Conservation (phyloP, 129 eudicot genomes). For the Calendula officinalis region DNA sequence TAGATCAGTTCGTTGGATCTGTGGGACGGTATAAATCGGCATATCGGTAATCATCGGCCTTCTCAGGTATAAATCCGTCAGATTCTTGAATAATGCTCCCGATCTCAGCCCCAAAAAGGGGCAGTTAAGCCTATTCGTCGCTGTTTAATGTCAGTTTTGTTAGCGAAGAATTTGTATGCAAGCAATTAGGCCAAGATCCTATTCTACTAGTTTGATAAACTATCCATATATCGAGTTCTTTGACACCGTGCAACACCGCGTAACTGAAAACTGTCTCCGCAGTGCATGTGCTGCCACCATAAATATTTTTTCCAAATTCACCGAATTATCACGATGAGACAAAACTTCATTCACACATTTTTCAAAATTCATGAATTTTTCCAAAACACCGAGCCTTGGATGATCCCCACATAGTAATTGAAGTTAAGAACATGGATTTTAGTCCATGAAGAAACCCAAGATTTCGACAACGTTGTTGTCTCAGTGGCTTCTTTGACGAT, state of each 20-base stretch:
- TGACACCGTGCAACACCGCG: not conserved
- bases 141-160: too few species aligned
- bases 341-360: not conserved
- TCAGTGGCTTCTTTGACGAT: not conserved
- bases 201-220: too few species aligned
- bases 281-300: too few species aligned
- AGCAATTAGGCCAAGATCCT: too few species aligned
- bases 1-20: too few species aligned
- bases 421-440: not conserved
- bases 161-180: too few species aligned
- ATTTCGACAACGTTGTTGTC: not conserved
- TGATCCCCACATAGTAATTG: not conserved
- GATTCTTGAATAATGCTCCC: conserved; percentile 11
- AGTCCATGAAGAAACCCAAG: not conserved
- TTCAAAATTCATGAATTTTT: too few species aligned
- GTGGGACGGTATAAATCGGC: too few species aligned
- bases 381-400: not conserved
- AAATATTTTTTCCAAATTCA: not conserved
- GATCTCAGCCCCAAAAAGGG: not conserved
- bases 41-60: not conserved
- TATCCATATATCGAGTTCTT: not conserved
- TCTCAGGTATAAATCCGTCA: conserved; percentile 1
- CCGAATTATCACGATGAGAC: not conserved
- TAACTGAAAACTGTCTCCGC: not conserved
- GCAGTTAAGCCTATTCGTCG: not conserved